Evolutionary conservation across 1,284 basidiomycete genomes (phyloP), one percentile per base, ranked within the genome.

Genomic region (Microstroma glucosiphilum): DNA sequence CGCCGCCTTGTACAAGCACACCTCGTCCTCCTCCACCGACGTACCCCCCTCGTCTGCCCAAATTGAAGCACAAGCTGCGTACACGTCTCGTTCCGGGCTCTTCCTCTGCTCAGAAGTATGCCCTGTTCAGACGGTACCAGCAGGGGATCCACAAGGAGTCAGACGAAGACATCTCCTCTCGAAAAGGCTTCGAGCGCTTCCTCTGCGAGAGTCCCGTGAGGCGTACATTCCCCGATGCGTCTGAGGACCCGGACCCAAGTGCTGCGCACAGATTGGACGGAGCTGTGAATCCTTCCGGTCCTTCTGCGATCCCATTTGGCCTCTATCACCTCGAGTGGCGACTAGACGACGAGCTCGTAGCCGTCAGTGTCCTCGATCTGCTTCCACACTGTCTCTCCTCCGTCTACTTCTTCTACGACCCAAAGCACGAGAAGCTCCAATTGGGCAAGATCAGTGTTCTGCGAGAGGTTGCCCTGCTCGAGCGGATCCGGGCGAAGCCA

Each of bases 341-440:
- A 46, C 65, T 63, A 64, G 61, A 60, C 23, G 40, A 60, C 42
- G 88, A 96, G 70, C 83, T 97, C 13, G 85, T 97, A 55, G 94
- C 89, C 0, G 84, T 98, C 70, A 88, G 87, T 1, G 90, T 98
- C 13, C 82, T 98, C 61, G 96, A 98, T 77, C 88, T 99, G 60
- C 82, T 98, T 6, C 94, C 93, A 0, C 78, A 79, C 30, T 93
- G 94, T 69, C 88, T 98, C 3, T 94, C 91, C 15, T 91, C 89
- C 68, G 94, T 98, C 9, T 98, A 98, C 80, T 93, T 97, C 78
- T 88, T 94, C 82, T 97, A 96, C 81, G 86, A 92, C 72, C 86
- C 87, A 8, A 83, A 83, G 41, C 93, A 86, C 84, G 87, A 89
- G 48, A 83, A 83, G 53, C 85, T 86, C 73, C 88, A 89, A 12